Evolutionary conservation across 2,329 filamentous ascomycete genomes (phyloP), one percentile per base, ranked within the genome.

Genomic region (Chrysosporium keratinophilum): DNA sequence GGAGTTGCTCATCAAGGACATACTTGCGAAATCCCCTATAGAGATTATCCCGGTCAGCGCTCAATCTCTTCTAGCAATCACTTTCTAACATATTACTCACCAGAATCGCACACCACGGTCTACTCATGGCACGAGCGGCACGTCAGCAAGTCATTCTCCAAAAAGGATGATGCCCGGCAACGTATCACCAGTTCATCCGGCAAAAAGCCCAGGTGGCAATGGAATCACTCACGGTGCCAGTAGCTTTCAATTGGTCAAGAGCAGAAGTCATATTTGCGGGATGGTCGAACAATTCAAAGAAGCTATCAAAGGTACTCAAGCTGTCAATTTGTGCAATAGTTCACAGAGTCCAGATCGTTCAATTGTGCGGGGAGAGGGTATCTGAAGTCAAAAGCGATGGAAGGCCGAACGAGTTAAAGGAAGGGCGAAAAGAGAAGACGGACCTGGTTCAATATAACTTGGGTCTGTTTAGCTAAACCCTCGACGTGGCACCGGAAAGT

Each of bases 31-130:
- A 77, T 88, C 85, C 78, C 83, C 81, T 84, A 68, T 17, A 50
- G 64, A 63, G 53, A 56, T 57, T 54, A 37, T 19, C 45, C 40
- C n/a, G 67, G 62, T 58, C 50, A 20, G 12, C 17, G 12, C 15
- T 47, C 28, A 9, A 23, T 47, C n/a, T n/a, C 31, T 15, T 7
- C 4, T n/a, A 19, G 11, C 5, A n/a, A 3, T 23, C 12, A 15
- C 35, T 12, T 44, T 42, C 3, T 23, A 3, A 1, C 23, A 9
- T 20, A 39, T 48, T 47, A 71, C 78, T 76, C 85, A 84, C 90
- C 93, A 74, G 91, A 95, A 79, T 97, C 93, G 74, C 87, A 91
- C 74, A 97, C 93, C 69, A 97, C 93, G 61, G 88, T 86, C 88
- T 93, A 69, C 62, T n/a, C 14, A 53, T 46, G 17, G 35, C 7